phyloP scores from a whole-genome alignment of 1,284 basidiomycete species.

The Moesziomyces parantarcticus region DNA sequence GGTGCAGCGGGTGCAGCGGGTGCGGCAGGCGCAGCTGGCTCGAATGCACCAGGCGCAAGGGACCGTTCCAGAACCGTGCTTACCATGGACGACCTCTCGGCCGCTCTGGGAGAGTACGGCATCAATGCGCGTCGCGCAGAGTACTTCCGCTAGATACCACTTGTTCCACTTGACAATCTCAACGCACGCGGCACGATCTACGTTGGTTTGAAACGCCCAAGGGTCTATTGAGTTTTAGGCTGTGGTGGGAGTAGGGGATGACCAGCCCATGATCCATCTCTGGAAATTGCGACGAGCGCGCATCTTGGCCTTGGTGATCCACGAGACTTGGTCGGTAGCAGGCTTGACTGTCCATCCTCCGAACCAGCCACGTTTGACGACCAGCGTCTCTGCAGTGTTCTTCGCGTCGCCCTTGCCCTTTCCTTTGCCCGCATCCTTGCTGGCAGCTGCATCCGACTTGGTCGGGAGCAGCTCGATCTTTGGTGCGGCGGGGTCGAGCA shows the following conservation, averaged over 20 bases:
- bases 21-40: conserved; percentile 17
- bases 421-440: neutral
- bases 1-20: conserved; percentile 17
- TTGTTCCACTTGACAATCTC: neutral
- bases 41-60: conserved; percentile 17
- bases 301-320: conserved; percentile 9
- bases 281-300: conserved; percentile 2
- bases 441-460: neutral
- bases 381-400: conserved; percentile 17
- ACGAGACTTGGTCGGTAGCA: conserved; percentile 4
- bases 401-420: conserved; percentile 14
- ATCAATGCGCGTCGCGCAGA: conserved; percentile 65
- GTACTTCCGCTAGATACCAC: conserved; percentile 58
- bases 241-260: neutral
- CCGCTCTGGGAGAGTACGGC: conserved; percentile 93
- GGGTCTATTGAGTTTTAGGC: conserved; percentile 1
- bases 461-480: conserved; percentile 25
- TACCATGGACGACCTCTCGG: conserved; percentile 95
- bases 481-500: conserved; percentile 22
- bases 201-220: neutral
- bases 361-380: conserved; percentile 29
- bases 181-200: neutral
- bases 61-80: conserved; percentile 95
- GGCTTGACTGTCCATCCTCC: conserved; percentile 32
- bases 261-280: conserved; percentile 31